Evolutionary conservation across 2,329 filamentous ascomycete species (phyloP).

Genomic region (Botryotinia calthae): DNA sequence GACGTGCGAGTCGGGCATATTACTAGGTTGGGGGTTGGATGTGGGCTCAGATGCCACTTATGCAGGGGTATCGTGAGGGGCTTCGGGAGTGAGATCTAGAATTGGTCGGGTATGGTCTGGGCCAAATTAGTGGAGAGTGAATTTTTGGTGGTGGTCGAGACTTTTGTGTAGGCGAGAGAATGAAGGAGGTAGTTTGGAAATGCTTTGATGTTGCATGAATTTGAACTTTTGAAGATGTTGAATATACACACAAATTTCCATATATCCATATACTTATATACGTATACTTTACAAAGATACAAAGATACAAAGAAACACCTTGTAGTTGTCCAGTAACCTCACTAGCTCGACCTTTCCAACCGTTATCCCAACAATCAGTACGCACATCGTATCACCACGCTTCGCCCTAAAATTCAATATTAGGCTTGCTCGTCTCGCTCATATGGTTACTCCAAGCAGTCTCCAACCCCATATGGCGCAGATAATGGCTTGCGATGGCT

Average conservation of each 20-base stretch:
- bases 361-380: not conserved
- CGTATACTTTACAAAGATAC: not conserved
- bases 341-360: not conserved
- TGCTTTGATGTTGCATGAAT: not conserved
- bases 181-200: not conserved
- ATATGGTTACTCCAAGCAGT: not conserved
- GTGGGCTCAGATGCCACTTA: not conserved
- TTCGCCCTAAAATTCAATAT: slow-evolving; percentile 5
- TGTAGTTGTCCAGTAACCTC: not conserved
- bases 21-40: not conserved
- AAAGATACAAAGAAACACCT: not conserved
- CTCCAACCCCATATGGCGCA: not conserved
- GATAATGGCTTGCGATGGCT: not conserved
- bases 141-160: not conserved
- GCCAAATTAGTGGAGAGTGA: not conserved
- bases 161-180: not conserved
- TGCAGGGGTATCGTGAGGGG: not conserved
- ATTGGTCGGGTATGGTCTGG: not conserved
- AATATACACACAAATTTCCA: too few relatives aligned
- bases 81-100: not conserved
- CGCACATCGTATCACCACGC: not conserved
- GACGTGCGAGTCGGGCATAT: not conserved
- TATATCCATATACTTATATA: not conserved
- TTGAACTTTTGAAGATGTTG: not conserved
- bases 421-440: not conserved